These are phyloP conservation scores for Globisporangium solare DNA, from an alignment of 352 stramenopile genomes.

Conservation along the genomic window DNA sequence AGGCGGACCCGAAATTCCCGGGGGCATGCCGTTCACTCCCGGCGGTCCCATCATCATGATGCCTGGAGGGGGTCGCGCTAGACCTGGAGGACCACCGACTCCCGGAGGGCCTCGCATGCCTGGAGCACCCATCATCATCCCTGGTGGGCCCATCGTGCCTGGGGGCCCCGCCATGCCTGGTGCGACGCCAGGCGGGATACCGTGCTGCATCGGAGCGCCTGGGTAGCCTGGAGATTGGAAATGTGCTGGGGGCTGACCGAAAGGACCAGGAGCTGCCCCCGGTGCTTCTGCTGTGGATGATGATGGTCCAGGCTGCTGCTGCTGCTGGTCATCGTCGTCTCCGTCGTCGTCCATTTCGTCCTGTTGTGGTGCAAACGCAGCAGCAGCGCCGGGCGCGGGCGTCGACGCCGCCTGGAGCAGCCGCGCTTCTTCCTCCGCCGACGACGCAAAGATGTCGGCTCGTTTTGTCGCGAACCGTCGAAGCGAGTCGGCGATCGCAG, in stretches of 20 bases:
- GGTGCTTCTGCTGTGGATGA: background rate
- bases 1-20: background rate
- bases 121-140: slow-evolving; percentile 15
- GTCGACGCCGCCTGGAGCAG: slow-evolving; percentile 49
- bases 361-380: slow-evolving; percentile 21
- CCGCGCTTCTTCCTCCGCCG: slow-evolving; percentile 75
- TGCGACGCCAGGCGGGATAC: slow-evolving; percentile 6
- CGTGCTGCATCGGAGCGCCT: slow-evolving; percentile 5
- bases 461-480: slow-evolving; percentile 89
- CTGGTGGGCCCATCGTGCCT: slow-evolving; percentile 21
- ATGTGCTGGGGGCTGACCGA: slow-evolving; percentile 9
- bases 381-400: slow-evolving; percentile 17
- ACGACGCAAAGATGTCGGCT: slow-evolving; percentile 93
- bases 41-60: slow-evolving; percentile 27
- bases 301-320: background rate
- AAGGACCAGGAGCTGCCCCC: slow-evolving; percentile 1
- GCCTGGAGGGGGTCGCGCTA: slow-evolving; percentile 13
- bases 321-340: slow-evolving; percentile 20
- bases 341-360: slow-evolving; percentile 43
- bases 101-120: slow-evolving; percentile 16
- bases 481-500: slow-evolving; percentile 95
- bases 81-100: slow-evolving; percentile 28
- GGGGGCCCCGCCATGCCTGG: slow-evolving; percentile 17
- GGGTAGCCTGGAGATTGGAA: slow-evolving; percentile 4
- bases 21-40: slow-evolving; percentile 15